Conservation (phyloP, 441 rosid species). For the Adansonia gregorii region DNA sequence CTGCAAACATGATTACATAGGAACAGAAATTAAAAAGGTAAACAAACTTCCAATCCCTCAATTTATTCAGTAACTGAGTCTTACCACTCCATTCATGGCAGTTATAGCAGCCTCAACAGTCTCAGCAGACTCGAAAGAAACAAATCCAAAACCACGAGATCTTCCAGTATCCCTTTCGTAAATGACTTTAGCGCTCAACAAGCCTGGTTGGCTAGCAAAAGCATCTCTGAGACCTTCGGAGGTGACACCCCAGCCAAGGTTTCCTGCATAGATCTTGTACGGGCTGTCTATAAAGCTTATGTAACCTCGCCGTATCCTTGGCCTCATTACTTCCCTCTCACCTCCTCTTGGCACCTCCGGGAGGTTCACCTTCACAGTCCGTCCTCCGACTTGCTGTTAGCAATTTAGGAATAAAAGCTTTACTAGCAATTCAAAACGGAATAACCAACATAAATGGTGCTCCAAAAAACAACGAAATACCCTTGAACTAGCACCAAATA, state of each 20-base stretch:
- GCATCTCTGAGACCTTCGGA: slow-evolving; percentile 75
- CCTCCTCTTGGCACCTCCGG: slow-evolving; percentile 94
- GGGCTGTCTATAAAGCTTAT: slow-evolving; percentile 68
- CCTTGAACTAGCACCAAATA: background rate
- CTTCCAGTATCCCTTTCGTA: slow-evolving; percentile 70
- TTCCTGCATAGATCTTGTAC: slow-evolving; percentile 88
- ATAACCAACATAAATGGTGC: slow-evolving; percentile 10
- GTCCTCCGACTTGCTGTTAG: slow-evolving; percentile 80
- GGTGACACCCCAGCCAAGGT: slow-evolving; percentile 81
- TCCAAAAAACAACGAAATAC: slow-evolving; percentile 4
- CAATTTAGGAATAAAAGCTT: slow-evolving; percentile 14
- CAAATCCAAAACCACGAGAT: slow-evolving; percentile 85
- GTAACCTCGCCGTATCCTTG: slow-evolving; percentile 51
- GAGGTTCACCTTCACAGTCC: slow-evolving; percentile 80
- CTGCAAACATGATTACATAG: slow-evolving; percentile 39
- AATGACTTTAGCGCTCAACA: slow-evolving; percentile 79
- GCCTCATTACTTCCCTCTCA: slow-evolving; percentile 71
- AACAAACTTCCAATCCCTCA: slow-evolving; percentile 16
- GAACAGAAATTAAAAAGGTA: slow-evolving; percentile 18
- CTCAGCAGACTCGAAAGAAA: slow-evolving; percentile 71
- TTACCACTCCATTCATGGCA: slow-evolving; percentile 74
- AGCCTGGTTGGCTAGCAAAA: slow-evolving; percentile 66
- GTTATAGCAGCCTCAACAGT: slow-evolving; percentile 51
- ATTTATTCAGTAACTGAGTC: slow-evolving; percentile 27
- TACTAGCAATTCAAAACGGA: background rate